Evolutionary conservation across 345 rosid species (phyloP).

Genomic region (Euphorbia lathyris): DNA sequence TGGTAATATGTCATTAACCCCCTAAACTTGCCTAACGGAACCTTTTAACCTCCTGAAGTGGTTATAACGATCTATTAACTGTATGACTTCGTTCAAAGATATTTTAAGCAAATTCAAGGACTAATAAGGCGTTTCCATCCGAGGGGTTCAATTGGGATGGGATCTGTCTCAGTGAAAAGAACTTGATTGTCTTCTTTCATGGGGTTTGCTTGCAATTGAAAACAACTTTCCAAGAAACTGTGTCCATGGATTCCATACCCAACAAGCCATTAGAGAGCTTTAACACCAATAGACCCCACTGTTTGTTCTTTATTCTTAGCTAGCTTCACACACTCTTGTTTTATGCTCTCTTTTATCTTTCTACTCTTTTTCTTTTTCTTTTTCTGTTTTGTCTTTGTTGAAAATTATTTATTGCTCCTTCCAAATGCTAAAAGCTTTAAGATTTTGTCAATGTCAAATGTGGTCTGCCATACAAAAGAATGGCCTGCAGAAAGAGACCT

Average conservation of each 20-base stretch:
- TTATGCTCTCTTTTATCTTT: background rate
- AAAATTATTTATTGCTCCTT: background rate
- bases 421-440: background rate
- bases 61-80: no score
- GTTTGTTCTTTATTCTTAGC: background rate
- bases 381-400: background rate
- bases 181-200: slow-evolving; percentile 21
- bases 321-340: background rate
- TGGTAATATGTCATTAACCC: no score
- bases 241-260: background rate
- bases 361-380: background rate
- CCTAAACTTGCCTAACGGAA: no score
- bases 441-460: background rate
- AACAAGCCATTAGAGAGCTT: background rate
- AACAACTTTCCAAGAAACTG: background rate
- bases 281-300: slow-evolving; percentile 5
- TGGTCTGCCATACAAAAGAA: background rate
- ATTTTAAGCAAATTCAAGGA: no score
- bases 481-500: background rate
- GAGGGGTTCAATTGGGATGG: no score
- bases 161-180: slow-evolving; percentile 13
- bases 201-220: background rate
- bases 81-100: no score
- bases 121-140: no score
- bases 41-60: no score